Percentiles rank a stretch among this genome's conserved stretches.
phyloP scores from a whole-genome alignment of 352 stramenopile species.

The Pythium rishiriense region DNA sequence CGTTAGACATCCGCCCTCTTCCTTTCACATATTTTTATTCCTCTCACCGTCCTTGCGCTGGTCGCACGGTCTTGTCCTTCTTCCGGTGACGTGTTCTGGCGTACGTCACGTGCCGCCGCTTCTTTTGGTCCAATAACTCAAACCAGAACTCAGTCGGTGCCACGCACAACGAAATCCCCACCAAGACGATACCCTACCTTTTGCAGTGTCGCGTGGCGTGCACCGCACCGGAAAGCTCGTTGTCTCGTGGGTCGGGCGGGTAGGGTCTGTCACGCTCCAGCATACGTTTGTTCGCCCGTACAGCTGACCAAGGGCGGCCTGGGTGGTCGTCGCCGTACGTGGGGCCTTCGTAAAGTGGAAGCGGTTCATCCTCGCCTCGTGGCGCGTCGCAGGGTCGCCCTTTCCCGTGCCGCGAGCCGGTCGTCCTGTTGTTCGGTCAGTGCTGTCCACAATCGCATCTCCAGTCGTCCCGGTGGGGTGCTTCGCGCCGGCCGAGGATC shows the following conservation, averaged over 20 bases:
- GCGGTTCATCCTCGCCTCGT: background rate
- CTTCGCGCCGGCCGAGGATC: background rate
- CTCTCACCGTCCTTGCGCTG: no score
- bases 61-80: no score
- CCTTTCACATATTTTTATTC: no score
- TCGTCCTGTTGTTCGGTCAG: slow-evolving; percentile 8
- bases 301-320: slow-evolving; percentile 9
- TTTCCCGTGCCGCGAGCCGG: slow-evolving; percentile 4
- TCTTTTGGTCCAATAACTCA: background rate
- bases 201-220: no score
- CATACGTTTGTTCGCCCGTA: background rate
- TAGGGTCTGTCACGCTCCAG: slow-evolving; percentile 4
- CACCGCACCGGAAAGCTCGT: background rate
- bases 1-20: no score
- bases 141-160: background rate
- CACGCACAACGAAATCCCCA: no score
- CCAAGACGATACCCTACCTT: no score
- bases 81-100: no score
- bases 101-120: no score
- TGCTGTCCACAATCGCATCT: slow-evolving; percentile 18
- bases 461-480: background rate
- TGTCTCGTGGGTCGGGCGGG: background rate
- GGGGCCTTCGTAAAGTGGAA: background rate
- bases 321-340: background rate
- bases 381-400: background rate